Evolutionary conservation across 2,329 filamentous ascomycete species (phyloP).

Genomic region (Escovopsis sp.): DNA sequence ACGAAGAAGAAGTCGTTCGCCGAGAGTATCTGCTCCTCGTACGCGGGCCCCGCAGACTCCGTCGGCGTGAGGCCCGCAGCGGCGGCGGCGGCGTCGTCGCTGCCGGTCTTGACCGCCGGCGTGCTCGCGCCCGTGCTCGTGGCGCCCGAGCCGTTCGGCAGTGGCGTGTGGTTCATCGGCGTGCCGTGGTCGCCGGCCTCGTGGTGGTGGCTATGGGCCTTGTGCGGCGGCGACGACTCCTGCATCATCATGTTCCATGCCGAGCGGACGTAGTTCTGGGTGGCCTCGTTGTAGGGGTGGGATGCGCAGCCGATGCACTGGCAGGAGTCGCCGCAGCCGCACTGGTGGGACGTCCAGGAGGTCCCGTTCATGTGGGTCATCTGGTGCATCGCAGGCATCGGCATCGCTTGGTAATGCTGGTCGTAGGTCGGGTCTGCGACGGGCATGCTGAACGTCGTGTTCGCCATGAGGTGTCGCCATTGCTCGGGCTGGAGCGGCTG

Average conservation of each 20-base stretch:
- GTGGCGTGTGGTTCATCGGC: conserved; percentile 3
- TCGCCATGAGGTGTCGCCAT: conserved; percentile 33
- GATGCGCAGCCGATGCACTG: conserved; percentile 54
- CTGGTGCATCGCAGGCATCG: conserved; percentile 7
- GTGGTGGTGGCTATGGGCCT: too few relatives aligned
- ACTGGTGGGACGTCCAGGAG: conserved; percentile 27
- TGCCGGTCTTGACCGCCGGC: conserved; percentile 5
- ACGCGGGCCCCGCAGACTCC: conserved; percentile 23
- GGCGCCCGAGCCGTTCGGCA: too few relatives aligned
- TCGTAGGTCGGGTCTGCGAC: conserved; percentile 14
- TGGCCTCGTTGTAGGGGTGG: conserved; percentile 53
- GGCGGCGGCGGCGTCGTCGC: conserved; percentile 18
- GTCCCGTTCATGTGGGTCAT: conserved; percentile 8
- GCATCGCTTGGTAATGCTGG: conserved; percentile 9
- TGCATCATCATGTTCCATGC: conserved; percentile 29
- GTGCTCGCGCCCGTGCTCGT: conserved; percentile 5
- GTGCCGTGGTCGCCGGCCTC: conserved; percentile 13
- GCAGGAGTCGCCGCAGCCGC: conserved; percentile 50
- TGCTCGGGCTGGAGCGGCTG: conserved; percentile 40
- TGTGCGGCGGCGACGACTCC: conserved; percentile 8
- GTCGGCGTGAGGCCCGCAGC: conserved; percentile 31
- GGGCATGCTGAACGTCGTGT: conserved; percentile 23
- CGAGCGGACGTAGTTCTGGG: conserved; percentile 36
- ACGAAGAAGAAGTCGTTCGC: conserved; percentile 46
- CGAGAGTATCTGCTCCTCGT: conserved; percentile 36